phyloP scores from a whole-genome alignment of 2,329 filamentous ascomycete species.

The Coleophoma eucalyptorum region DNA sequence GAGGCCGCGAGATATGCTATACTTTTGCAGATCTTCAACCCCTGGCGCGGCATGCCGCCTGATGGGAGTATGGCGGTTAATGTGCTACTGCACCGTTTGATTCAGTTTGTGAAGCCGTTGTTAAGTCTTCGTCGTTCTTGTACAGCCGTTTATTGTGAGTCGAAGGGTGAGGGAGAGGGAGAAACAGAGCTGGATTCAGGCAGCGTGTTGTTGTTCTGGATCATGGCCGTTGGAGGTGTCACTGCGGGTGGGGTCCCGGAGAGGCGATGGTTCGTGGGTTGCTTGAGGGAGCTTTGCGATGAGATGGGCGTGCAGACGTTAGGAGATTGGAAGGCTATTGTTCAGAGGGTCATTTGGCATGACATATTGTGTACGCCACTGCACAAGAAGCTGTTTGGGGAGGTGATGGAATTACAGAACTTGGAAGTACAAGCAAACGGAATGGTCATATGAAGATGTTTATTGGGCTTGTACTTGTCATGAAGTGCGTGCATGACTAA shows the following conservation, averaged over 20 bases:
- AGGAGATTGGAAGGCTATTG: slow-evolving; percentile 5
- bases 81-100: slow-evolving; percentile 6
- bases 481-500: too few species aligned
- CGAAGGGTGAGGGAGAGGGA: neutral
- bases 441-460: too few species aligned
- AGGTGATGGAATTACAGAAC: neutral
- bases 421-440: too few species aligned
- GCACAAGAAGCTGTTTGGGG: slow-evolving; percentile 7
- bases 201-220: slow-evolving; percentile 7
- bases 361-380: slow-evolving; percentile 3
- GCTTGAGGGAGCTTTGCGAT: slow-evolving; percentile 6
- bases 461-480: too few species aligned
- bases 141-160: neutral
- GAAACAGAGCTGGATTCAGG: neutral
- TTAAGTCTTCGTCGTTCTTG: neutral
- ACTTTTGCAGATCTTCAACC: slow-evolving; percentile 8
- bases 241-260: slow-evolving; percentile 4
- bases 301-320: slow-evolving; percentile 6
- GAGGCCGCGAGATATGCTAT: slow-evolving; percentile 6
- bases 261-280: slow-evolving; percentile 9
- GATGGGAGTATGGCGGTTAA: slow-evolving; percentile 9
- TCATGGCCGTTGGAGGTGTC: slow-evolving; percentile 7
- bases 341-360: slow-evolving; percentile 9
- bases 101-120: neutral
- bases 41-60: slow-evolving; percentile 9